Percentiles rank a stretch among this genome's conserved stretches.
Conservation (phyloP, 2,329 filamentous ascomycete species). For the Phialophora tarda region DNA sequence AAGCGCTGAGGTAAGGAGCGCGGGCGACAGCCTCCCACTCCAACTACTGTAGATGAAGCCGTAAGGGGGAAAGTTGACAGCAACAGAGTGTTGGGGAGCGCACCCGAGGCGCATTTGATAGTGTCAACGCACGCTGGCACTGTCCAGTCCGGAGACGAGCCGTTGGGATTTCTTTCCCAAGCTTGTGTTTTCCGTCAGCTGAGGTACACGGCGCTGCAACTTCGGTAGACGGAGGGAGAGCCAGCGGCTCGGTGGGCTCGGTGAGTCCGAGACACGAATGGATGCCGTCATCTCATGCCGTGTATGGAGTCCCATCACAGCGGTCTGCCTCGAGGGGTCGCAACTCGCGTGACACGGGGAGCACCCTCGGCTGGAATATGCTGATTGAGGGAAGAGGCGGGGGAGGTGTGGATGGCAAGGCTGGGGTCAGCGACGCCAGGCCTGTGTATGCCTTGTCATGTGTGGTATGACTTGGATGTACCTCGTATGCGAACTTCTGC, state of each 20-base stretch:
- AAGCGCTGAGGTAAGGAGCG: no score
- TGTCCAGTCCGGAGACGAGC: background rate
- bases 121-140: background rate
- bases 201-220: background rate
- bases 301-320: background rate
- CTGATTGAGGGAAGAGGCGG: conserved; percentile 1
- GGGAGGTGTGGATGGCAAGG: background rate
- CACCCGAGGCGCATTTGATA: background rate
- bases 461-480: background rate
- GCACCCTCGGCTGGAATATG: background rate
- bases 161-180: background rate
- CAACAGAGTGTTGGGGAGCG: background rate
- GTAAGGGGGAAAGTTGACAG: background rate
- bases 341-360: background rate
- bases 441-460: background rate
- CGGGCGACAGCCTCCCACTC: no score
- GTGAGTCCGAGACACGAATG: background rate
- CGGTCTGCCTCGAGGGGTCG: background rate
- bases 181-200: background rate
- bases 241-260: background rate
- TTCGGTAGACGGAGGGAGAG: background rate
- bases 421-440: background rate
- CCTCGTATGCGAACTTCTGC: background rate
- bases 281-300: background rate
- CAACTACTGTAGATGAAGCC: no score